Base-by-base conservation (phyloP, 257 asterid genomes). In the Orobanche coerulescens region DNA sequence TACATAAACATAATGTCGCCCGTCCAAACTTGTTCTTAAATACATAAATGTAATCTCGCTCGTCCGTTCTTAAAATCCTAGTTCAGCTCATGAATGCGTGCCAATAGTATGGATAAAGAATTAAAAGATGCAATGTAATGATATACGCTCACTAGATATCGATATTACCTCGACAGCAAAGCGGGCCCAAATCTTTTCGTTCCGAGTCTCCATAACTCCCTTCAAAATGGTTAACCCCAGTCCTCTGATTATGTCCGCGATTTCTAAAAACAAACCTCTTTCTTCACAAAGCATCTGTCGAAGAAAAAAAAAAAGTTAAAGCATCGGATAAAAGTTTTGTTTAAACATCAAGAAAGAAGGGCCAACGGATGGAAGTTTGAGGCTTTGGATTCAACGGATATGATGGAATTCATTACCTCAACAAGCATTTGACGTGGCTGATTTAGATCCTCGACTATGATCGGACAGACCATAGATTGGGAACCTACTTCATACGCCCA, bases 401-500 rank as follows among this genome's bases (percentile, higher is more conserved):
- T 37, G 46, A 33, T 26, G 3, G 8, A 2, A 30, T 13, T 47
- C 2, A 23, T 42, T 81, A 87, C 96, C 95, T 87, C 95, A 14
- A 91, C 89, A 23, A 87, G 88, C 97, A 91, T 85, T 79, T 87
- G 97, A 16, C 92, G 87, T 36, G 96, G 97, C 71, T 78, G 85
- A 74, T 87, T 80, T 26, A 90, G 82, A 78, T 90, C 95, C 83
- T 90, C 97, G 18, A 90, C 95, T 70, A 83, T 81, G 73, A 91
- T 83, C 4, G 97, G 97, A 59, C 96, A 91, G 43, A 77, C 81
- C 85, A 78, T 79, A 25, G 97, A 85, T 42, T 85, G 91, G 1
- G 94, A 85, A 23, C 95, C 96, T 9, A 91, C 86, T 82, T 91
- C 96, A 63, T 87, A 91, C 1, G 96, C 97, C 97, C 97, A 91